Base-by-base conservation (phyloP, 202 grass and related monocot species). In the Bolboschoenoplectus hybrid region DNA sequence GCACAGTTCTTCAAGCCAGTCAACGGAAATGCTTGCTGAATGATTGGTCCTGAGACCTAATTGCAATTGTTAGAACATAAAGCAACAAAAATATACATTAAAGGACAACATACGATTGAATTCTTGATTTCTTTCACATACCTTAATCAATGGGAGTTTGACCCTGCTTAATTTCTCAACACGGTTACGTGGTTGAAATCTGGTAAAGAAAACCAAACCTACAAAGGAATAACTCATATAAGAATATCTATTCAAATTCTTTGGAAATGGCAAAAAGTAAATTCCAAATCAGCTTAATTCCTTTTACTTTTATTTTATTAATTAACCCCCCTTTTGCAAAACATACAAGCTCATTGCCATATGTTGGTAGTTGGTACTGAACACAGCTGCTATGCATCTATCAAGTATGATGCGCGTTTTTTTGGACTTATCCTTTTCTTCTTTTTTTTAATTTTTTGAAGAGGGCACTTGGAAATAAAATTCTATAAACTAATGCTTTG, bases 31-130 rank as follows among this genome's bases (percentile, higher is more conserved):
- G 77, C 67, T 81, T 74, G 19, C 39, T 35, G 45, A 81, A 87
- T 60, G 35, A 87, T 79, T 57, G 74, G 71, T 81, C 32, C 39
- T 79, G 85, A 61, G 41, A 81, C 64, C 85, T 87, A 67, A 38
- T 67, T 46, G 16, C 26, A 82, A 87, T 67, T 39, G 10, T 74
- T 85, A 71, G 41, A 63, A 63, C 53, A 50, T 16, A 61, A 26
- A 9, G 7, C 38, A 68, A 50, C 60, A n/a, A 77, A 40, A 64
- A 39, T 63, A 26, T 76, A 32, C 43, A 77, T 73, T 63, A 43
- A 50, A 72, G 36, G 73, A 56, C 2, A 77, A 77, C 35, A 78
- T 39, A 74, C 74, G 12, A 74, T 46, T 4, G 32, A 52, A 74
- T 75, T 7, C 63, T 47, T 26, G 44, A 65, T 63, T 49, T 53